phyloP scores from a whole-genome alignment of 768 basidiomycete genomes.

The Russula ochroleuca region DNA sequence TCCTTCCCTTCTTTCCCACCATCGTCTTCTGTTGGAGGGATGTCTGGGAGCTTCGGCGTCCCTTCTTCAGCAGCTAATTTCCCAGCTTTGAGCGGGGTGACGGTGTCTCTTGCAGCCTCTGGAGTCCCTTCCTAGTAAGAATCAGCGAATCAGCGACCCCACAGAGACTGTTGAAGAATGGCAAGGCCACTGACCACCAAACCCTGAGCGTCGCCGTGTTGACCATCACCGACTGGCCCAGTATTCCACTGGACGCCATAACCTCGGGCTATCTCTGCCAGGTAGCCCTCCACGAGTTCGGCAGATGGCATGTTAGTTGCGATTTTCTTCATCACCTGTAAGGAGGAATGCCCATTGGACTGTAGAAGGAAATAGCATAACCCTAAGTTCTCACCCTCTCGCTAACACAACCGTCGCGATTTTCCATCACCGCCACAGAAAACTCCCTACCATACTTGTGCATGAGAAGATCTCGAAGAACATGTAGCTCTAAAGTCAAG shows the following conservation, averaged over 20 bases:
- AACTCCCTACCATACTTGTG: conserved; percentile 95
- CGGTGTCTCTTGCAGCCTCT: not conserved
- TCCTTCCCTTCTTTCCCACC: conserved; percentile 32
- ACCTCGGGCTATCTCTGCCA: conserved; percentile 83
- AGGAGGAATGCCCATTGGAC: conserved; percentile 3
- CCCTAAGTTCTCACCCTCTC: conserved; percentile 56
- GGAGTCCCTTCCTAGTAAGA: conserved; percentile 2
- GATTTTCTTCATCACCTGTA: conserved; percentile 73
- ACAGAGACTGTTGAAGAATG: not conserved
- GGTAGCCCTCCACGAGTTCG: conserved; percentile 81
- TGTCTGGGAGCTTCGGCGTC: conserved; percentile 45
- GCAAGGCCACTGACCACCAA: conserved; percentile 38
- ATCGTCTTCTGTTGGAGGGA: conserved; percentile 49
- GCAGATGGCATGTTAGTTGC: conserved; percentile 60
- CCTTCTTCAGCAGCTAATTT: conserved; percentile 28
- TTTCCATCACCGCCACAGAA: conserved; percentile 80
- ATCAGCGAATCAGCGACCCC: not conserved
- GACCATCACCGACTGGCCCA: conserved; percentile 31
- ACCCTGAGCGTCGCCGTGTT: conserved; percentile 31
- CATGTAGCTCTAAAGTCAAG: conserved; percentile 66
- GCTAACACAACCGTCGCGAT: conserved; percentile 73
- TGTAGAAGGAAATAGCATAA: not conserved
- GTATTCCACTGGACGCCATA: conserved; percentile 72
- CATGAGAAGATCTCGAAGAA: conserved; percentile 90
- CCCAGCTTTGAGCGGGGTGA: not conserved